Base-by-base conservation (phyloP, 2,329 filamentous ascomycete genomes). In the Aspergillus fructus region DNA sequence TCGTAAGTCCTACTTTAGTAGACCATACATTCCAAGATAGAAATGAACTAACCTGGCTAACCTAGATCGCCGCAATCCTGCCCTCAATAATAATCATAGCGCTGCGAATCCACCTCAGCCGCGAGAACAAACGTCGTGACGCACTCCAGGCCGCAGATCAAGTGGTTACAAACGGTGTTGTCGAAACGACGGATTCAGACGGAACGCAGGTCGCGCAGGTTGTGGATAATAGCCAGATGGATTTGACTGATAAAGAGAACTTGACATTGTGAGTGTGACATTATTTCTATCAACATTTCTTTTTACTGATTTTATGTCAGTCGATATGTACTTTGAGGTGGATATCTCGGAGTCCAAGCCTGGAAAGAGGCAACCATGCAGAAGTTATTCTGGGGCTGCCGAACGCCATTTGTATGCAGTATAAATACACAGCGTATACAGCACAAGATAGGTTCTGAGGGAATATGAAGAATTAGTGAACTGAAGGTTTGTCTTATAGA, bases 81-180 rank as follows among this genome's bases (percentile, higher is more conserved):
- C 76, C 75, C 2, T 69, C 71, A 11, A 61, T 75, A 13, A 67
- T 78, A n/a, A 72, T 79, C 2, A 52, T 79, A 3, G 71, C 71
- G 17, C 65, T 79, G 33, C 58, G 77, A 6, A 72, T 69, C 48
- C 76, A 78, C 53, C 59, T 80, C n/a, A 69, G 64, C 13, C 68
- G 67, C 37, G 72, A 78, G 48, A 79, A 80, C 49, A 72, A 66
- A 55, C 72, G 72, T 30, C 68, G 76, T 2, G 74, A 79, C 48
- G 52, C 50, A 5, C 60, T 72, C 3, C 60, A 62, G 37, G 39
- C 39, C 0, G 17, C 11, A 3, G 40, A 52, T 3, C 49, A 52
- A 37, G 49, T 52, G 4, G n/a, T 19, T 5, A 24, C 15, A 2
- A 45, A 43, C 15, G 49, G 49, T 15, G 27, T 52, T 0, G 39